Evolutionary conservation across 2,329 filamentous ascomycete species (phyloP).

Genomic region (Exophiala viscosa): DNA sequence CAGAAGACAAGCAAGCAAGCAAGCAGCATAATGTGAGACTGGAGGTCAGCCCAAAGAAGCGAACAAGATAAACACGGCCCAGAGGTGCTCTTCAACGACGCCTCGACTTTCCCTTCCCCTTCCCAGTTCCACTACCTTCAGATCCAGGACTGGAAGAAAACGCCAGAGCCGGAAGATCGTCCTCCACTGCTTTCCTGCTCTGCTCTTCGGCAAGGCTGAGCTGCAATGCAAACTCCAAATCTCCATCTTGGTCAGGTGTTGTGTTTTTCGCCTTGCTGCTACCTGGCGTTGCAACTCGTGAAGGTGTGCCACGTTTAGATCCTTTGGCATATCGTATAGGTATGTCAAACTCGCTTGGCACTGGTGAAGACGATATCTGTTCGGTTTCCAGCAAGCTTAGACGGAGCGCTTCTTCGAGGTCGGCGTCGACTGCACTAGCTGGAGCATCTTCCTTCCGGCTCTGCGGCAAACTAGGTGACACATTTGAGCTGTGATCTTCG

Average conservation of each 20-base stretch:
- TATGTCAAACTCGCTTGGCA: conserved; percentile 29
- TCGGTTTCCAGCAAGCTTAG: conserved; percentile 44
- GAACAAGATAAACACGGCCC: no score
- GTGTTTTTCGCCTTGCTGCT: conserved; percentile 34
- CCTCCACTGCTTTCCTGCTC: conserved; percentile 38
- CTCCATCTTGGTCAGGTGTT: conserved; percentile 48
- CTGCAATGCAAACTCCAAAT: conserved; percentile 60
- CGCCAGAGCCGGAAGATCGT: conserved; percentile 32
- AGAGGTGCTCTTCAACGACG: conserved; percentile 6
- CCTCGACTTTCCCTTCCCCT: conserved; percentile 19
- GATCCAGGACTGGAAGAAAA: conserved; percentile 19
- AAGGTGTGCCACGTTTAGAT: conserved; percentile 25
- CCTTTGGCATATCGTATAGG: conserved; percentile 37
- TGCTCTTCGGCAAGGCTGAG: conserved; percentile 59
- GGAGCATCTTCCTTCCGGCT: conserved; percentile 35
- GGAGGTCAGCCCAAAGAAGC: neutral
- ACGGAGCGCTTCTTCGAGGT: conserved; percentile 62
- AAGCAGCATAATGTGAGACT: neutral
- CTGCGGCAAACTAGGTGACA: conserved; percentile 8
- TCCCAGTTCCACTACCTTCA: conserved; percentile 24
- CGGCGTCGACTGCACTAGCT: conserved; percentile 47
- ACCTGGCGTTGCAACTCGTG: conserved; percentile 28
- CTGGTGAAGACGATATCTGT: conserved; percentile 14
- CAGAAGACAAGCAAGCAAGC: no score
- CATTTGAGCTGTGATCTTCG: conserved; percentile 35